Evolutionary conservation across 2,329 filamentous ascomycete genomes (phyloP).

Genomic region (Microthyrium microscopicum): DNA sequence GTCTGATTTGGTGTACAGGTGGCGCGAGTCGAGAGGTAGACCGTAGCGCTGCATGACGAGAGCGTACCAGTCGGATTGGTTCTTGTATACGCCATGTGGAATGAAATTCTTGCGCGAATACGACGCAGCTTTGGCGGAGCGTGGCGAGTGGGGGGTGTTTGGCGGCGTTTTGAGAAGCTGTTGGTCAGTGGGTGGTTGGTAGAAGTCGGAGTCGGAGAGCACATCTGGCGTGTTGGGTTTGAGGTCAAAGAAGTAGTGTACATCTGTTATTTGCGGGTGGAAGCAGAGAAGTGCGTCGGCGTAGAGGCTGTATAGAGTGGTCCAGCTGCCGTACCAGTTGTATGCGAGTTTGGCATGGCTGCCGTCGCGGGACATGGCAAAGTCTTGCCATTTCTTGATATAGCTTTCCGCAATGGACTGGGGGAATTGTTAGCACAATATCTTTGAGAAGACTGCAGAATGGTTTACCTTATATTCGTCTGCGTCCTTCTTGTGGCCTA

Average conservation of each 20-base stretch:
- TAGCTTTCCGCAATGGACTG: constrained; percentile 50
- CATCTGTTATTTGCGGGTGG: constrained; percentile 35
- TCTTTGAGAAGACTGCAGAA: neutral
- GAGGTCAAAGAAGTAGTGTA: neutral
- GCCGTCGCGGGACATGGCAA: constrained; percentile 51
- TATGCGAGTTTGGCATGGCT: constrained; percentile 67
- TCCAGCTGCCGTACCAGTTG: constrained; percentile 66
- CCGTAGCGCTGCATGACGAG: constrained; percentile 68
- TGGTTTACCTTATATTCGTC: constrained; percentile 37
- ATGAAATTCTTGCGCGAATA: constrained; percentile 42
- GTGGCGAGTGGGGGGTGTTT: constrained; percentile 2
- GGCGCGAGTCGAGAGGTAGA: constrained; percentile 63
- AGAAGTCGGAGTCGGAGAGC: constrained; percentile 13
- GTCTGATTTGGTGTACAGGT: constrained; percentile 76
- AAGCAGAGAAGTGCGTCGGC: constrained; percentile 69
- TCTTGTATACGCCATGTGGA: constrained; percentile 57
- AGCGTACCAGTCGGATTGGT: constrained; percentile 68
- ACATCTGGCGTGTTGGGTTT: constrained; percentile 4
- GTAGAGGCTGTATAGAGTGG: constrained; percentile 73
- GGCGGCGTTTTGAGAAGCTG: neutral
- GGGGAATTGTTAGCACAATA: constrained; percentile 14
- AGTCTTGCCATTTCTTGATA: constrained; percentile 53
- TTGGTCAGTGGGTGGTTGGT: constrained; percentile 5
- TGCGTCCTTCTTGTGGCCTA: constrained; percentile 40
- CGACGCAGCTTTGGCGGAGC: constrained; percentile 9